Base-by-base conservation (phyloP, 768 basidiomycete genomes). In the Suillus subluteus region DNA sequence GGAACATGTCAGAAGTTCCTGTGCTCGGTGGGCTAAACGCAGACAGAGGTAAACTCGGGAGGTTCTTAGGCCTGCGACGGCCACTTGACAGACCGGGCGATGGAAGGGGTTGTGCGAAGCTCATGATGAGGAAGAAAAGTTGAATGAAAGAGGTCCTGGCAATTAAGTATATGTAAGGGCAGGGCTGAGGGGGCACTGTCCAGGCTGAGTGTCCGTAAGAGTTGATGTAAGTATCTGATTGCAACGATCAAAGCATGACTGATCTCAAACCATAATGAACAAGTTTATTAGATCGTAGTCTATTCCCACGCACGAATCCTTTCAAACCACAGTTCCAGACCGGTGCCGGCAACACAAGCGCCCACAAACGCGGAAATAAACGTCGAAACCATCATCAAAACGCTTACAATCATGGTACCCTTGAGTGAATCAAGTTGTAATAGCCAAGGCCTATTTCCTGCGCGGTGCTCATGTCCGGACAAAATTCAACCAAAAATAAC, bases 11-110 rank as follows among this genome's bases (percentile, higher is more conserved):
- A 23, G 83, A 84, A 0, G 87, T 85, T 62, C 88, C 88, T 5
- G 89, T 82, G 77, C 85, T 90, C 32, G 91, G 90, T 0, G 91
- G 87, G 35, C 82, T 86, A 75, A 95, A 95, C 0, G 88, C 93
- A 13, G 92, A 92, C 32, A 88, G 75, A 0, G 92, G 92, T 15
- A 95, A 86, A 56, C 83, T 85, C 9, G 93, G 94, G 6, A 88
- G 86, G 26, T 85, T 80, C 74, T 87, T 91, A 37, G 83, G 83
- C 32, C 83, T 86, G 74, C 86, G 92, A 72, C 89, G 88, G 69
- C 88, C 86, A 15, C 78, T 71, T 18, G 78, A 78, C 64, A 83
- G 78, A 52, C 82, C 79, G 37, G 83, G 84, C 15, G 84, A 82
- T 21, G 76, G 72, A 46, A 79, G 78, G 18, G 75, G 71, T 32